A percentile compares a stretch with the other conserved stretches of the same genome.
Conservation (phyloP, 2,329 filamentous ascomycete genomes). For the Alternaria brassicicola region DNA sequence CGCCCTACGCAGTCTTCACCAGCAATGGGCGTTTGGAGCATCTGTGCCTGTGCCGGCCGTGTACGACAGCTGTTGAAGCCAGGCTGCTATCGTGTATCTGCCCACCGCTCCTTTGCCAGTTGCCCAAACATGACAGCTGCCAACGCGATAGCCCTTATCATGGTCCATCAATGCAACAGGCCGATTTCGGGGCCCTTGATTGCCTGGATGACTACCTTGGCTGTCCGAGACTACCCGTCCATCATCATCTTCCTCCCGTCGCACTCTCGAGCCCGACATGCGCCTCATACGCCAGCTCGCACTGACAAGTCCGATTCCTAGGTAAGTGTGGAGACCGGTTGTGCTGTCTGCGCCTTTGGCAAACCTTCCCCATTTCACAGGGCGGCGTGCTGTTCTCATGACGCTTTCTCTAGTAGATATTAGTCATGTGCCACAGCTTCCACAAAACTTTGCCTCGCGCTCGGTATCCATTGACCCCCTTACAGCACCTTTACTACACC, state of each 20-base stretch:
- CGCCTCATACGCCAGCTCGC: conserved; percentile 7
- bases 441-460: conserved; percentile 30
- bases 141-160: conserved; percentile 36
- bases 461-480: conserved; percentile 16
- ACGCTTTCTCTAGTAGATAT: conserved; percentile 31
- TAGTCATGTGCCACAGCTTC: conserved; percentile 37
- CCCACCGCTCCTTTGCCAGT: conserved; percentile 19
- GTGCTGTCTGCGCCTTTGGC: conserved; percentile 10
- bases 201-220: conserved; percentile 7
- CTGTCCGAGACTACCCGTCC: conserved; percentile 23
- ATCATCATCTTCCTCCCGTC: conserved; percentile 2
- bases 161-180: conserved; percentile 31
- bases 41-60: background rate
- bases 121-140: conserved; percentile 15
- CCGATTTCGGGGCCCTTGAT: conserved; percentile 40
- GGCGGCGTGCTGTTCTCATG: conserved; percentile 18
- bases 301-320: conserved; percentile 6
- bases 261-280: conserved; percentile 5
- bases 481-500: conserved; percentile 8
- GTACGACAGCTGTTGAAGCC: conserved; percentile 15
- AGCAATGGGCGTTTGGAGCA: background rate
- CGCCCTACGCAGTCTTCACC: conserved; percentile 1
- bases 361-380: conserved; percentile 23
- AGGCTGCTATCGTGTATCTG: conserved; percentile 18
- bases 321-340: conserved; percentile 15